These are phyloP conservation scores for Thraustotheca clavata DNA, from an alignment of 352 stramenopile genomes.

Conservation along the genomic window DNA sequence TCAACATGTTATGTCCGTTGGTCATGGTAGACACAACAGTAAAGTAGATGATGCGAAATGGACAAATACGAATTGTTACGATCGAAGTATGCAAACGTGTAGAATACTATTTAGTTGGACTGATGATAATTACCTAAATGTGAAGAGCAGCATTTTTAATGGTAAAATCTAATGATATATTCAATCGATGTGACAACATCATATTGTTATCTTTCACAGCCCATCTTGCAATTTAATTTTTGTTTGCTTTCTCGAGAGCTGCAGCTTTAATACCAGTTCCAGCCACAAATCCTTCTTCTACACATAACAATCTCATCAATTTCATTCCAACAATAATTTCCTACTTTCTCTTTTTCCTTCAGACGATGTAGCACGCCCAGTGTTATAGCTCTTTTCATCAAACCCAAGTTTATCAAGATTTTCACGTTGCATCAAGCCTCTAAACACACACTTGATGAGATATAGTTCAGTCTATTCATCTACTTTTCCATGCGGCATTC, in stretches of 20 bases:
- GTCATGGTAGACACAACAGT: too few relatives aligned
- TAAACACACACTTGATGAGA: slow-evolving; percentile 23
- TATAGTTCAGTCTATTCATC: neutral
- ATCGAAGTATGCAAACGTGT: too few relatives aligned
- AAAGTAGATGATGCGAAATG: too few relatives aligned
- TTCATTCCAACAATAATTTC: neutral
- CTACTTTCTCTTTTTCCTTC: slow-evolving; percentile 69
- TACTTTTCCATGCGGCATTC: slow-evolving; percentile 87
- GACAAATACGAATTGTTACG: too few relatives aligned
- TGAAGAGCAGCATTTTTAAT: too few relatives aligned
- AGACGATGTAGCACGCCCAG: slow-evolving; percentile 32
- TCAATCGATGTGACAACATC: too few relatives aligned
- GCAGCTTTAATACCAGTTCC: slow-evolving; percentile 63
- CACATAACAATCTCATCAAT: neutral
- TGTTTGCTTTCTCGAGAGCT: too few relatives aligned
- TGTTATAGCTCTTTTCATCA: slow-evolving; percentile 69
- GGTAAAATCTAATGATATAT: too few relatives aligned
- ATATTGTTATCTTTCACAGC: too few relatives aligned
- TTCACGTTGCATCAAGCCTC: slow-evolving; percentile 75
- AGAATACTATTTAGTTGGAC: too few relatives aligned
- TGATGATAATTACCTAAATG: too few relatives aligned
- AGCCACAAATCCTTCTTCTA: slow-evolving; percentile 74
- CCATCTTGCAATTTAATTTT: slow-evolving; percentile 26
- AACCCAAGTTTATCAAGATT: slow-evolving; percentile 79
- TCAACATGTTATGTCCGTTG: too few relatives aligned